Evolutionary conservation across 2,329 filamentous ascomycete species (phyloP), one percentile per base, ranked within the genome.

Genomic region (Scedosporium minutisporum): DNA sequence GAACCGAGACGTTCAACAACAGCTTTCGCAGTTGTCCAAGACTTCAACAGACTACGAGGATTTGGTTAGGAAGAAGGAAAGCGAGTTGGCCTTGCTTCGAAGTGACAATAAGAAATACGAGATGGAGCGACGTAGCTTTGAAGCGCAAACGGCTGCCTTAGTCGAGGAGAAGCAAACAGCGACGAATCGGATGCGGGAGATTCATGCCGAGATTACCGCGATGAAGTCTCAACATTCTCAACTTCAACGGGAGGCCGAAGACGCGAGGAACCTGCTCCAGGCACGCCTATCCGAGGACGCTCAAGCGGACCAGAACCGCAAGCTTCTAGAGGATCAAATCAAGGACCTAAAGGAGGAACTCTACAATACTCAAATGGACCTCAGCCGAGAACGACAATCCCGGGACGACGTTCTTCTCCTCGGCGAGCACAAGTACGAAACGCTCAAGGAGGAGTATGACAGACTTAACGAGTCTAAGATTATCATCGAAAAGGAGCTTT

Each of bases 31-130:
- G 67, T 79, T 99, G 18, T 95, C 95, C 0, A 87, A 91, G 58
- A 97, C 93, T 0, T 96, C 93, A 0, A 96, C 92, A 0, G 91
- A 93, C 70, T 97, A 96, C 67, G 95, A 99, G 74, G 93, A 97
- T 69, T 83, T 97, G 53, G 89, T 99, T 25, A 85, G 92, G 25
- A 88, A 90, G 64, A 99, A 97, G 73, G 95, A 99, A 71, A 96
- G 93, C 72, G 96, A 99, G 71, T 79, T 99, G 21, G 83, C 88
- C 0, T 82, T 97, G 57, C 81, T 97, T 41, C 91, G 92, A 68
- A 86, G 87, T 10, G 95, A 99, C 72, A 85, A 93, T 66, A 90
- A 89, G 72, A 91, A 88, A 66, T 88, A 89, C 67, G 90, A 96
- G 71, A 85, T 87, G 60, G 93, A 97, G 69, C 89, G 88, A 33